A percentile compares a stretch with the other conserved stretches of the same genome.
phyloP scores from a whole-genome alignment of 2,329 filamentous ascomycete species.

The Intubia oerlemansii region DNA sequence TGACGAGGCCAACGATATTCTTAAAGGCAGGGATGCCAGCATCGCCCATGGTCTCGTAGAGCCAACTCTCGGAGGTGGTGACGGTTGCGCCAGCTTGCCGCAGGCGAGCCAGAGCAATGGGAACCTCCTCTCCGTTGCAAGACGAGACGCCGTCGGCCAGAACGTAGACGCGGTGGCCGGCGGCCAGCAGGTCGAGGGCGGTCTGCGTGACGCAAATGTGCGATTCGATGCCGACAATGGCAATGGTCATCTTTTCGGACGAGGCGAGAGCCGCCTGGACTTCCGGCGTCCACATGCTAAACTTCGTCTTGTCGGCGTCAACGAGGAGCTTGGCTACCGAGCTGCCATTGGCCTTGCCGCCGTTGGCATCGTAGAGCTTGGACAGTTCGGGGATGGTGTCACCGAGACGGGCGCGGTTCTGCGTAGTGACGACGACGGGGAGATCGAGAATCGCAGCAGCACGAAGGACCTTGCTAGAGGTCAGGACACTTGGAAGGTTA shows the following conservation, averaged over 20 bases:
- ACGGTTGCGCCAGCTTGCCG: slow-evolving; percentile 55
- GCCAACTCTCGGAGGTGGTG: slow-evolving; percentile 70
- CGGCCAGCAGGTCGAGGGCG: slow-evolving; percentile 53
- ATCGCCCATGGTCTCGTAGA: slow-evolving; percentile 82
- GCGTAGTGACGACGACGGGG: slow-evolving; percentile 71
- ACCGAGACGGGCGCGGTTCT: slow-evolving; percentile 60
- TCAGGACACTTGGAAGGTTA: slow-evolving; percentile 29
- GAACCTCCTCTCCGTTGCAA: slow-evolving; percentile 64
- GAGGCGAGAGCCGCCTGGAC: slow-evolving; percentile 21
- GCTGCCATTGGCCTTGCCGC: slow-evolving; percentile 14
- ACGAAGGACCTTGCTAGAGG: slow-evolving; percentile 45
- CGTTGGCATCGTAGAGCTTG: slow-evolving; percentile 23
- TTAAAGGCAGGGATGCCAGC: slow-evolving; percentile 53
- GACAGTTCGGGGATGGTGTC: slow-evolving; percentile 54
- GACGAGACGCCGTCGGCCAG: slow-evolving; percentile 79
- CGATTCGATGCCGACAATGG: slow-evolving; percentile 71
- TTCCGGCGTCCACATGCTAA: slow-evolving; percentile 67
- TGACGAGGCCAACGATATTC: slow-evolving; percentile 53
- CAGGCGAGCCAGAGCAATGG: slow-evolving; percentile 56
- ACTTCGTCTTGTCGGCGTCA: slow-evolving; percentile 66
- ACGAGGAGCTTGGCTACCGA: slow-evolving; percentile 4
- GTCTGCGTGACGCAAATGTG: slow-evolving; percentile 95
- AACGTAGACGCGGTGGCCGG: slow-evolving; percentile 66
- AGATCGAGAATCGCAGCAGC: slow-evolving; percentile 45
- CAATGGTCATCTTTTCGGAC: slow-evolving; percentile 6